Evolutionary conservation across 225 moss, liverwort and hornwort species (phyloP).

Genomic region (Physcomitrellopsis africana): DNA sequence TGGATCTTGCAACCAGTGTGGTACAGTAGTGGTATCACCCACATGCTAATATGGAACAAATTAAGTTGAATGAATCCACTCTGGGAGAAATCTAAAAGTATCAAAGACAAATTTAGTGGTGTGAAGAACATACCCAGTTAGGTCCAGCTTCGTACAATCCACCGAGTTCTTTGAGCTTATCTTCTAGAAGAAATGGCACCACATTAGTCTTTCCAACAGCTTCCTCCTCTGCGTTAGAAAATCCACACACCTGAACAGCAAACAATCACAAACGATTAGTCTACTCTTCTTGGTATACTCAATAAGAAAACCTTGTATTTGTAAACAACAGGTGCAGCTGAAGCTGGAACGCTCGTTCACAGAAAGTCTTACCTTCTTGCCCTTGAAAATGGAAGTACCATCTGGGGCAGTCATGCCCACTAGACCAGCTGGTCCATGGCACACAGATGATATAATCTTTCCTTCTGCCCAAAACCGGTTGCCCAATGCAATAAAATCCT

Average conservation of each 20-base stretch:
- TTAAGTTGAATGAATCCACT: too few species aligned
- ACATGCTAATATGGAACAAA: too few species aligned
- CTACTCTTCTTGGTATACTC: background rate
- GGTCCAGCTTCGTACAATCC: slow-evolving; percentile 57
- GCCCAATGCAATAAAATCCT: slow-evolving; percentile 41
- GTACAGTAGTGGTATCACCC: too few species aligned
- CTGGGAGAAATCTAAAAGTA: too few species aligned
- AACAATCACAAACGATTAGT: background rate
- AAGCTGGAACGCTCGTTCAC: background rate
- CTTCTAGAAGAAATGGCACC: slow-evolving; percentile 67
- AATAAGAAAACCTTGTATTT: background rate
- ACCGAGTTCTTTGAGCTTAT: slow-evolving; percentile 63
- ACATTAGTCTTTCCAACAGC: slow-evolving; percentile 45
- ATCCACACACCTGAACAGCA: slow-evolving; percentile 54
- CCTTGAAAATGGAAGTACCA: slow-evolving; percentile 73
- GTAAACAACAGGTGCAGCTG: background rate
- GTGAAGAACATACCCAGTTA: slow-evolving; percentile 56
- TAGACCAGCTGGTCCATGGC: slow-evolving; percentile 74
- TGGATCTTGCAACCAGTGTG: too few species aligned
- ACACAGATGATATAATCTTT: slow-evolving; percentile 72
- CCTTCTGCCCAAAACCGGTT: slow-evolving; percentile 74
- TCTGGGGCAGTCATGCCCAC: slow-evolving; percentile 45
- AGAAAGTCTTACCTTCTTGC: slow-evolving; percentile 51
- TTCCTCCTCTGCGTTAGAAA: slow-evolving; percentile 72
- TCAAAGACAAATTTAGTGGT: too few species aligned